Conservation (phyloP, 495 filamentous ascomycete species). For the Neurospora africana region DNA sequence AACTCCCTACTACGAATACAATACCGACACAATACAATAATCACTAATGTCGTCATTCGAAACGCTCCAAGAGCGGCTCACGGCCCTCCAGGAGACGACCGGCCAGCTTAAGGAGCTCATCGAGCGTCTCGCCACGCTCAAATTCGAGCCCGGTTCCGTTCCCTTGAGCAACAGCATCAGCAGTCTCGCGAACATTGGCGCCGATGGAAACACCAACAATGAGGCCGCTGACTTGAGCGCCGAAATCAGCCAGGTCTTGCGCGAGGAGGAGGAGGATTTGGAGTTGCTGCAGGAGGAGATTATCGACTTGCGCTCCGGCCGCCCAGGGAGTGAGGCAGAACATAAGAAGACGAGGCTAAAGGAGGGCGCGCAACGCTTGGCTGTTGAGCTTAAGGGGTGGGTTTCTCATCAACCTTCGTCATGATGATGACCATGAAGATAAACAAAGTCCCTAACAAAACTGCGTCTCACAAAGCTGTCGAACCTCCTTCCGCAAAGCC, state of each 20-base stretch:
- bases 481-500: slow-evolving; percentile 69
- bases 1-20: neutral
- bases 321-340: slow-evolving; percentile 35
- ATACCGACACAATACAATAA: neutral
- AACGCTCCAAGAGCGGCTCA: slow-evolving; percentile 53
- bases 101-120: slow-evolving; percentile 64
- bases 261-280: slow-evolving; percentile 78
- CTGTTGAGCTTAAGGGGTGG: slow-evolving; percentile 59
- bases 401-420: slow-evolving; percentile 9
- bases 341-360: slow-evolving; percentile 48
- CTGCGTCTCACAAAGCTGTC: slow-evolving; percentile 40
- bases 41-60: slow-evolving; percentile 37
- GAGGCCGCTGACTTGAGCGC: slow-evolving; percentile 61
- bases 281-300: slow-evolving; percentile 74
- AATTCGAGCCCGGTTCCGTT: slow-evolving; percentile 49
- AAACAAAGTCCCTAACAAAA: neutral
- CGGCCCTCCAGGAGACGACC: slow-evolving; percentile 56
- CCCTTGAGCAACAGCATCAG: slow-evolving; percentile 24
- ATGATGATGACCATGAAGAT: slow-evolving; percentile 6
- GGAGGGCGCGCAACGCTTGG: slow-evolving; percentile 52
- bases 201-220: slow-evolving; percentile 8
- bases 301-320: slow-evolving; percentile 46
- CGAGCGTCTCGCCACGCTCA: slow-evolving; percentile 57
- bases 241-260: slow-evolving; percentile 73
- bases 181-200: neutral